Conservation (phyloP, 768 basidiomycete genomes). For the Russula foetens region DNA sequence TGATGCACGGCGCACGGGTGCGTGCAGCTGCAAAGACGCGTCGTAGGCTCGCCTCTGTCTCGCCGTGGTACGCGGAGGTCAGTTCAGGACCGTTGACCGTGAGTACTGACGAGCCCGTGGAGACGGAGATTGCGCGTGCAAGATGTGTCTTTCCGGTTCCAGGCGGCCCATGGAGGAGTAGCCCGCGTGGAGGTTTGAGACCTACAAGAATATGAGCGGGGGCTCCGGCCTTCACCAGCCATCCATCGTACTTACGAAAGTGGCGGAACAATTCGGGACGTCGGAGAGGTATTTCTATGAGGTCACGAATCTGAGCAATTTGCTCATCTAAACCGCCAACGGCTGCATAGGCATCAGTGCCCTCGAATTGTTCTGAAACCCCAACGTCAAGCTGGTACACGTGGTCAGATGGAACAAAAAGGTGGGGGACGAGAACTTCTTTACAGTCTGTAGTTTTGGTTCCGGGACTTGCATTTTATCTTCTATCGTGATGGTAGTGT, state of each 20-base stretch:
- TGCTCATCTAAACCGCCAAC: conserved; percentile 88
- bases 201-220: conserved; percentile 35
- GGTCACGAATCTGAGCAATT: conserved; percentile 75
- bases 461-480: conserved; percentile 24
- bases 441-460: conserved; percentile 18
- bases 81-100: conserved; percentile 94
- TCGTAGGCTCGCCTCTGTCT: conserved; percentile 86
- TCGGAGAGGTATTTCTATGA: conserved; percentile 79
- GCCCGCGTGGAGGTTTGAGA: conserved; percentile 93
- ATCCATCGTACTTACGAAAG: conserved; percentile 41
- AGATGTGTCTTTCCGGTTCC: conserved; percentile 98
- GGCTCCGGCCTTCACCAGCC: background rate
- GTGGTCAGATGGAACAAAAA: background rate
- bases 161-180: conserved; percentile 90
- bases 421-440: conserved; percentile 2
- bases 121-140: conserved; percentile 87
- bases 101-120: conserved; percentile 80
- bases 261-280: conserved; percentile 74
- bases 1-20: conserved; percentile 77
- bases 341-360: conserved; percentile 58
- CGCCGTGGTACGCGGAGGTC: conserved; percentile 93
- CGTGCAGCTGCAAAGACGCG: conserved; percentile 85
- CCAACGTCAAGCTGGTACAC: conserved; percentile 25
- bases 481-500: conserved; percentile 44
- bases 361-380: conserved; percentile 35